A percentile compares a stretch with the other conserved stretches of the same genome.
Conservation (phyloP, 2,329 filamentous ascomycete species). For the Dactylellina haptotyla region DNA sequence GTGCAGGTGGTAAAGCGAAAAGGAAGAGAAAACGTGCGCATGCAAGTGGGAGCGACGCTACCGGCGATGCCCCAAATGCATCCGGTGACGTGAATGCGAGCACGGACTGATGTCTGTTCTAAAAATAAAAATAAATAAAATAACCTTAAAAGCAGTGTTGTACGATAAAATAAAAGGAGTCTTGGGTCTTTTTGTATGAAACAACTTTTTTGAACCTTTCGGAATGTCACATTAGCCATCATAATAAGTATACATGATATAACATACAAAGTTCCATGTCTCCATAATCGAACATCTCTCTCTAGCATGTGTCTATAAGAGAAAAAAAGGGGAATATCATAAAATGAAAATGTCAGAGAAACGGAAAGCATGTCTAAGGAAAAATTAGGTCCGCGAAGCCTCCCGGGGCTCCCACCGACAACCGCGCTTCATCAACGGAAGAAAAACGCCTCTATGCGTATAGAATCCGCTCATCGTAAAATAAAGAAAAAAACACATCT, state of each 20-base stretch:
- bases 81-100: constrained; percentile 8
- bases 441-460: background rate
- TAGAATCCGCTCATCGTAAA: too few relatives aligned
- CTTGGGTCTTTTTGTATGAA: background rate
- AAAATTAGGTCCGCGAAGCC: constrained; percentile 19
- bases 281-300: constrained; percentile 11
- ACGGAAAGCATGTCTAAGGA: constrained; percentile 11
- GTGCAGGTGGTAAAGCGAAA: constrained; percentile 28
- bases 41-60: constrained; percentile 21
- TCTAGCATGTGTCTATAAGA: constrained; percentile 23
- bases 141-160: background rate
- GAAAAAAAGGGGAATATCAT: constrained; percentile 1
- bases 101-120: too few relatives aligned
- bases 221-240: constrained; percentile 20
- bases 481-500: background rate
- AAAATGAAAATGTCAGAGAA: constrained; percentile 4
- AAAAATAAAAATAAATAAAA: background rate
- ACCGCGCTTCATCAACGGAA: too few relatives aligned
- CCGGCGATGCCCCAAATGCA: constrained; percentile 19
- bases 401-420: constrained; percentile 33
- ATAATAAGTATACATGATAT: constrained; percentile 28
- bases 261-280: constrained; percentile 29
- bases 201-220: constrained; percentile 8
- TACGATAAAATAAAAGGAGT: constrained; percentile 32
- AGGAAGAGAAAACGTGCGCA: constrained; percentile 51